Conservation (phyloP, 305 asterid genomes). For the Fraxinus baroniana region DNA sequence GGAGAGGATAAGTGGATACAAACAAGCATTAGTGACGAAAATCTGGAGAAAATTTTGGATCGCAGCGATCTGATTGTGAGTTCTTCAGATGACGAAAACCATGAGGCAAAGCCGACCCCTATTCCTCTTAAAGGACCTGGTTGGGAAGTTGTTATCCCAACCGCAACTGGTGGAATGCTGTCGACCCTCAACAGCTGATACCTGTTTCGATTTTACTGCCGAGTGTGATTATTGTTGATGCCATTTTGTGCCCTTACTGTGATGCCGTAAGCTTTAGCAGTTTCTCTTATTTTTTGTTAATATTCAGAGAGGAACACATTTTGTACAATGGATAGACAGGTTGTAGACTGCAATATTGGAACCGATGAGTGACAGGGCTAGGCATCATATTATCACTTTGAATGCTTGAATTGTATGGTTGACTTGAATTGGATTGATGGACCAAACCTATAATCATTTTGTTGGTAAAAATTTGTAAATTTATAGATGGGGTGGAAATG, state of each 20-base stretch:
- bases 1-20: slow-evolving; percentile 78
- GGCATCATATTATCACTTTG: not conserved
- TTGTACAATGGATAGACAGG: slow-evolving; percentile 12
- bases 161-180: slow-evolving; percentile 77
- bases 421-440: not conserved
- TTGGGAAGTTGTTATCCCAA: slow-evolving; percentile 93
- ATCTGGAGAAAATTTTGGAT: slow-evolving; percentile 71
- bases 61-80: slow-evolving; percentile 63
- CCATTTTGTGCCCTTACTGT: not conserved
- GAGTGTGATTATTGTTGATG: not conserved
- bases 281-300: slow-evolving; percentile 36
- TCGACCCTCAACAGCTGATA: slow-evolving; percentile 66
- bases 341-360: not conserved
- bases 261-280: not conserved
- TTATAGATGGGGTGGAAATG: not conserved
- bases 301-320: slow-evolving; percentile 29
- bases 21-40: slow-evolving; percentile 71
- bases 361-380: not conserved
- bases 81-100: slow-evolving; percentile 19
- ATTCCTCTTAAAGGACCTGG: slow-evolving; percentile 88
- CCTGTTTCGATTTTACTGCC: not conserved
- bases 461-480: not conserved
- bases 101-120: slow-evolving; percentile 4
- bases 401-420: not conserved
- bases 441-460: not conserved